Percentiles rank a stretch among this genome's conserved stretches.
Conservation (phyloP, 352 stramenopile species). For the Phytophthora crassamura region DNA sequence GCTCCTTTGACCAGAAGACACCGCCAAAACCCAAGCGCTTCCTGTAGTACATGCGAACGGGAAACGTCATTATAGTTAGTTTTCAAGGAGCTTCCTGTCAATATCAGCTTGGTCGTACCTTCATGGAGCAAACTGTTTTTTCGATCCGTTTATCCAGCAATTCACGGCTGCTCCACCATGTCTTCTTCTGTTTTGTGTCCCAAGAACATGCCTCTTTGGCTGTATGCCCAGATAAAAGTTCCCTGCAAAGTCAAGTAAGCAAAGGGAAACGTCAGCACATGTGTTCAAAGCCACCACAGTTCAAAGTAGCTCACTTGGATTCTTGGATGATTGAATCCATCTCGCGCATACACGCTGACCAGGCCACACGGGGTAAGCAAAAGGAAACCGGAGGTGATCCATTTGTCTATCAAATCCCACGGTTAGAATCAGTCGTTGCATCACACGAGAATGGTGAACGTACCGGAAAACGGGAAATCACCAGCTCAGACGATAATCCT, state of each 20-base stretch:
- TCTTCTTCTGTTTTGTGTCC: conserved; percentile 68
- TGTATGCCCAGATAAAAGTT: conserved; percentile 66
- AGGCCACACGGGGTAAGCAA: conserved; percentile 48
- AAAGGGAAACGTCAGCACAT: conserved; percentile 4
- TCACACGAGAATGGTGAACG: neutral
- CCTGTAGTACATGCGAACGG: conserved; percentile 32
- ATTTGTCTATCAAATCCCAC: conserved; percentile 45
- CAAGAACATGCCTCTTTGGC: conserved; percentile 59
- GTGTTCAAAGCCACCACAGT: neutral
- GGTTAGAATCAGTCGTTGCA: conserved; percentile 11
- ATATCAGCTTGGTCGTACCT: conserved; percentile 44
- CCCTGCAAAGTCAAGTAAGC: conserved; percentile 30
- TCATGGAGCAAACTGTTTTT: conserved; percentile 46
- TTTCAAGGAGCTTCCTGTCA: neutral
- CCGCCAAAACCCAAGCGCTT: conserved; percentile 61
- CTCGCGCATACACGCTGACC: conserved; percentile 48
- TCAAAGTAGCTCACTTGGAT: conserved; percentile 53
- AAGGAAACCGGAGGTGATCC: conserved; percentile 55
- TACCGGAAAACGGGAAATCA: conserved; percentile 56
- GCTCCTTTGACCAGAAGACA: conserved; percentile 51
- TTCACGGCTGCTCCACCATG: conserved; percentile 79
- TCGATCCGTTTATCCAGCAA: conserved; percentile 59
- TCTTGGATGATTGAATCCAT: conserved; percentile 58
- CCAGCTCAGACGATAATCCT: conserved; percentile 49
- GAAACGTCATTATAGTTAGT: conserved; percentile 8